Base-by-base conservation (phyloP, 345 rosid genomes). In the Euphorbia lathyris region DNA sequence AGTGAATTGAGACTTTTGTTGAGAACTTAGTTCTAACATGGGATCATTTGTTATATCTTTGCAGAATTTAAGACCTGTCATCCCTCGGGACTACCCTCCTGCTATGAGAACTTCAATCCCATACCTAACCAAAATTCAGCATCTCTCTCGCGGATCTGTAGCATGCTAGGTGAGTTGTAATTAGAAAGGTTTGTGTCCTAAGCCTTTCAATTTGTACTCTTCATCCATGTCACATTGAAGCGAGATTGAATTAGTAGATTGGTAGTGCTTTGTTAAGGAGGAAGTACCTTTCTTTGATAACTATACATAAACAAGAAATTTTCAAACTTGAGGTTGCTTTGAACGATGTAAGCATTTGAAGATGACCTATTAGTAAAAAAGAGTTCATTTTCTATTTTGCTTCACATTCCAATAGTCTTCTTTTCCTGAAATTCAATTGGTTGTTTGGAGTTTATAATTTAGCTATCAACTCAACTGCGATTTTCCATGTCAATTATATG, bases 61-160 rank as follows among this genome's bases (percentile, higher is more conserved):
- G 25, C 82, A 95, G 99, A 86, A 92, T 77, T 65, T 88, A 79
- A 87, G 99, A 76, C 99, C 99, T 29, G 79, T 45, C 58, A 83
- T 95, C 20, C 98, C 98, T 0, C 78, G 45, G 67, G 83, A 82
- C 52, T 92, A 97, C 70, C 87, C 91, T 22, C 74, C 78, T 22
- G 88, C 97, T n/a, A 81, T 95, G 91, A 79, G 81, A 81, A 90
- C 93, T 42, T 84, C 92, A 34, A 90, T 26, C 71, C 81, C 7
- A 29, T 76, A 59, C 86, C 87, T 90, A 92, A 80, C 95, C 97
- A 48, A 88, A 80, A 70, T 86, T 86, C 77, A 22, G 79, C 58
- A 71, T 70, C 80, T 71, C 67, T 70, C 32, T 75, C 67, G 45
- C 72, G 80, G 81, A 64, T 75, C 77, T 83, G 80, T 78, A 72